Evolutionary conservation across 1,139 yeast genomes (phyloP).

Genomic region (Saccharomyces hybrid): DNA sequence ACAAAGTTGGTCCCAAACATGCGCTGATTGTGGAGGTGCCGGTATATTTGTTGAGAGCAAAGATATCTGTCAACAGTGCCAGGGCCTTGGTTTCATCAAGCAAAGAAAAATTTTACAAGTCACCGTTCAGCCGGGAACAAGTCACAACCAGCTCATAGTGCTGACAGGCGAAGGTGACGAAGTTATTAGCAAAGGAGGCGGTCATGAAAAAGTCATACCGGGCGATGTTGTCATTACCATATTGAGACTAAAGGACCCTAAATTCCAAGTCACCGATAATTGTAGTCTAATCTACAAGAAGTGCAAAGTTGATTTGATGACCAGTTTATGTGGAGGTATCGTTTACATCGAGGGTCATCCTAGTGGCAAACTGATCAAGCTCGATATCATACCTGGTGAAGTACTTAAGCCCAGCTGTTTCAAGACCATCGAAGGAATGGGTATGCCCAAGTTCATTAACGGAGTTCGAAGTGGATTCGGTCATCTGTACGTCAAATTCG

Average conservation of each 20-base stretch:
- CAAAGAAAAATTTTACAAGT: slow-evolving; percentile 47
- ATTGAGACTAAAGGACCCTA: slow-evolving; percentile 21
- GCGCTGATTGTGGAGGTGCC: slow-evolving; percentile 35
- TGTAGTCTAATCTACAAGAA: slow-evolving; percentile 16
- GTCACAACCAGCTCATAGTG: slow-evolving; percentile 43
- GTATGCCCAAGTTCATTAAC: slow-evolving; percentile 23
- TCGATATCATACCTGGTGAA: slow-evolving; percentile 25
- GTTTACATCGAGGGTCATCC: slow-evolving; percentile 26
- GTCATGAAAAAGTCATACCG: slow-evolving; percentile 37
- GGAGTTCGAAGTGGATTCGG: slow-evolving; percentile 11
- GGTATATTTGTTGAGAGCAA: slow-evolving; percentile 32
- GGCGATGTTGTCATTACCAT: slow-evolving; percentile 56
- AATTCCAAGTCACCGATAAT: slow-evolving; percentile 12
- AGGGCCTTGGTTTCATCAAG: slow-evolving; percentile 35
- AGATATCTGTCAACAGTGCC: slow-evolving; percentile 37
- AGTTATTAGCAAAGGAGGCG: slow-evolving; percentile 35
- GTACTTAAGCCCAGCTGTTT: slow-evolving; percentile 18
- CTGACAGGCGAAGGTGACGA: slow-evolving; percentile 58
- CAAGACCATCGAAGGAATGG: slow-evolving; percentile 23
- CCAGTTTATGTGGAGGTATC: slow-evolving; percentile 29
- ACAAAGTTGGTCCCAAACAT: slow-evolving; percentile 30
- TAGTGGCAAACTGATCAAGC: slow-evolving; percentile 19
- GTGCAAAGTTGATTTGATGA: slow-evolving; percentile 19
- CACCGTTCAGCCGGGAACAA: slow-evolving; percentile 45
- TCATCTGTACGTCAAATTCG: slow-evolving; percentile 22